Conservation (phyloP, 768 basidiomycete genomes). For the Tulasnella sp. region DNA sequence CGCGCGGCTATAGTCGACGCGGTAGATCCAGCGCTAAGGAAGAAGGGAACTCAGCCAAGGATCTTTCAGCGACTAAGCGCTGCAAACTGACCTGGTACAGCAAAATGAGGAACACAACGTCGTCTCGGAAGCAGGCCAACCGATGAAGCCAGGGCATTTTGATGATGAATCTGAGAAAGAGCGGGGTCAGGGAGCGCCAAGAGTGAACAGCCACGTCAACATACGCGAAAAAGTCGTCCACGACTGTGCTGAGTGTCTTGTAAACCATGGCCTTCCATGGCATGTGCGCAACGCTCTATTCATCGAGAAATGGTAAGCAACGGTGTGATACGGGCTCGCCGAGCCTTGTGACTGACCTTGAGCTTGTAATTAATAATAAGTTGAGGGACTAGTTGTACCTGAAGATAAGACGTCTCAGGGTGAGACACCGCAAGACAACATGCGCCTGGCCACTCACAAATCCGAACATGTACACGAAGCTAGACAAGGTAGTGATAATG, state of each 20-base stretch:
- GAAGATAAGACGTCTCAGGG: slow-evolving; percentile 23
- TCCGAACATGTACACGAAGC: slow-evolving; percentile 93
- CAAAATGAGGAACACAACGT: slow-evolving; percentile 85
- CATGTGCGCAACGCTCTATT: slow-evolving; percentile 90
- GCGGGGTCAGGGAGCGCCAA: background rate
- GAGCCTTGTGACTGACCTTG: slow-evolving; percentile 45
- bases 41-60: slow-evolving; percentile 22
- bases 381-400: slow-evolving; percentile 82
- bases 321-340: background rate
- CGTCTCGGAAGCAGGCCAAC: slow-evolving; percentile 57
- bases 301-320: background rate
- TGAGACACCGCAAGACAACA: background rate
- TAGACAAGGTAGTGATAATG: slow-evolving; percentile 84
- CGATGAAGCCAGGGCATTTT: slow-evolving; percentile 95
- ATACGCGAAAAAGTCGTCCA: slow-evolving; percentile 89
- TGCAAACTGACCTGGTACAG: slow-evolving; percentile 68
- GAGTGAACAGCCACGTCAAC: slow-evolving; percentile 26
- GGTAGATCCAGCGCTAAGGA: slow-evolving; percentile 89
- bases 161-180: slow-evolving; percentile 66
- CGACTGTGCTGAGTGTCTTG: slow-evolving; percentile 82
- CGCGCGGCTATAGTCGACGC: slow-evolving; percentile 84
- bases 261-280: slow-evolving; percentile 98
- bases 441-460: slow-evolving; percentile 64
- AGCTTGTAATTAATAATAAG: slow-evolving; percentile 97
- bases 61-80: slow-evolving; percentile 6